phyloP scores from a whole-genome alignment of 192 early-diverging fungal species.

The Backusella morwellensis region DNA sequence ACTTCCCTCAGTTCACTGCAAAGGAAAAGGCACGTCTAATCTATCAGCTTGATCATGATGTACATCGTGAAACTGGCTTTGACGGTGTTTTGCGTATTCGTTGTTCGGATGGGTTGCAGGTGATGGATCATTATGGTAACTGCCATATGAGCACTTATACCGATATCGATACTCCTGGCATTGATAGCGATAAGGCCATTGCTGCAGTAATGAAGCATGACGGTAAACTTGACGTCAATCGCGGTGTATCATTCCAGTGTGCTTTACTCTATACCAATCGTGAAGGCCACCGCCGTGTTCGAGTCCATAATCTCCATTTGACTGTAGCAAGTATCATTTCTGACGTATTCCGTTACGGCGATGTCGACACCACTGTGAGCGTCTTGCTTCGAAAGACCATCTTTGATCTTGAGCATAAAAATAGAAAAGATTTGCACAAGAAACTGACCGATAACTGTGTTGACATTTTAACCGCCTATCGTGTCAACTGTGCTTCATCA shows the following conservation, averaged over 20 bases:
- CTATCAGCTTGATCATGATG: conserved; percentile 71
- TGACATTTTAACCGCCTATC: conserved; percentile 87
- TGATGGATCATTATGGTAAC: conserved; percentile 92
- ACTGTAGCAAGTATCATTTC: conserved; percentile 76
- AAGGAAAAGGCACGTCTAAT: conserved; percentile 74
- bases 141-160: conserved; percentile 93
- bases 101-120: conserved; percentile 83
- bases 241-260: conserved; percentile 88
- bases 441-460: conserved; percentile 85
- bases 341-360: conserved; percentile 88
- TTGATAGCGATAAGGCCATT: conserved; percentile 85
- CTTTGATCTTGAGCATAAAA: conserved; percentile 29
- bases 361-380: conserved; percentile 90
- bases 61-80: conserved; percentile 80
- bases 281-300: conserved; percentile 85
- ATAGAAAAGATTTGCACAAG: conserved; percentile 68
- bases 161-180: conserved; percentile 90
- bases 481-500: conserved; percentile 87
- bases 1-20: conserved; percentile 80
- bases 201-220: conserved; percentile 90
- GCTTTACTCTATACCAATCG: conserved; percentile 95
- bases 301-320: conserved; percentile 86
- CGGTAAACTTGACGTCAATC: conserved; percentile 84
- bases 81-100: conserved; percentile 90
- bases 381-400: conserved; percentile 71